phyloP scores from a whole-genome alignment of 495 filamentous ascomycete species.

The Hamigera avellanea region DNA sequence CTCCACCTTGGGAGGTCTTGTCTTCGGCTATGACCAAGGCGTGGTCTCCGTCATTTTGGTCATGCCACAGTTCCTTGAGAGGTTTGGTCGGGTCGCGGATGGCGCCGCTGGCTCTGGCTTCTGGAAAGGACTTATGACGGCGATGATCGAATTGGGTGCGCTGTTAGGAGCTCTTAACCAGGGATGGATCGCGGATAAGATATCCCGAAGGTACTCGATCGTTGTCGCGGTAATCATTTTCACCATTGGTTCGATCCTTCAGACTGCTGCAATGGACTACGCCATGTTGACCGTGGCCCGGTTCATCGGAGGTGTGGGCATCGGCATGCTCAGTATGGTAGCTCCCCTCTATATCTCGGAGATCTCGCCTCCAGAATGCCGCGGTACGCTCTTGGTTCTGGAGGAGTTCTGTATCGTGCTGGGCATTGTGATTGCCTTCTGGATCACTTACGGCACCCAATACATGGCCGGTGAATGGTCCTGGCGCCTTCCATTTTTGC shows the following conservation, averaged over 20 bases:
- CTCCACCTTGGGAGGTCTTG: no score
- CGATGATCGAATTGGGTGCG: conserved; percentile 49
- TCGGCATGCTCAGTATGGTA: conserved; percentile 46
- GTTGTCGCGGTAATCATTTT: conserved; percentile 45
- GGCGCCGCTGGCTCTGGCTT: conserved; percentile 36
- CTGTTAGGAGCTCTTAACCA: conserved; percentile 43
- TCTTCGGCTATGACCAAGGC: no score
- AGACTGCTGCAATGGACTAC: conserved; percentile 43
- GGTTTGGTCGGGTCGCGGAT: conserved; percentile 34
- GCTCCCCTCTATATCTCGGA: conserved; percentile 46
- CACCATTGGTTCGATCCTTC: conserved; percentile 40
- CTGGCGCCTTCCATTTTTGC: conserved; percentile 38
- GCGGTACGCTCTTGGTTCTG: conserved; percentile 40
- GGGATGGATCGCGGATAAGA: conserved; percentile 48
- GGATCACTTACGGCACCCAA: conserved; percentile 45
- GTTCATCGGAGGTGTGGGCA: conserved; percentile 49
- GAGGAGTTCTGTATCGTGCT: conserved; percentile 44
- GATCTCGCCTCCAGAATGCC: conserved; percentile 43
- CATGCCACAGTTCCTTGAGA: conserved; percentile 44
- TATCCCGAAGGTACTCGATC: conserved; percentile 46
- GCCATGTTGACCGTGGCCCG: conserved; percentile 47
- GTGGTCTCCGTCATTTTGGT: conserved; percentile 47
- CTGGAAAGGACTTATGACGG: conserved; percentile 48
- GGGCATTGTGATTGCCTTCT: conserved; percentile 45
- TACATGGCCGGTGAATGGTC: conserved; percentile 40